Base-by-base conservation (phyloP, 202 grass and related monocot species). In the Sporobolus alterniflorus region DNA sequence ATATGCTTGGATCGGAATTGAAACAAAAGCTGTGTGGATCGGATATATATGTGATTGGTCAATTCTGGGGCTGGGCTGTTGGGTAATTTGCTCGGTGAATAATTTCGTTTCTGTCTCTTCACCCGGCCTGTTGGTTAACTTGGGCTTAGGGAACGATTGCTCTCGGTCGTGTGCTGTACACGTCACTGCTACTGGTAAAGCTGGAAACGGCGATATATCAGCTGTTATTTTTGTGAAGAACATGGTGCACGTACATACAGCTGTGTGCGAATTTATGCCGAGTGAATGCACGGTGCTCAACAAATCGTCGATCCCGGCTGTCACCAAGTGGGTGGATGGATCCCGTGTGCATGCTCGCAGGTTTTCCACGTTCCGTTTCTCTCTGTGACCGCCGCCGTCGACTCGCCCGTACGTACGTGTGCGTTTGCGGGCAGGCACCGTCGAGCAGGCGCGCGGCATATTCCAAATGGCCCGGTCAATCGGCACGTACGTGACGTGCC, bases 11-110 rank as follows among this genome's bases (percentile, higher is more conserved):
- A n/a, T n/a, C n/a, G n/a, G n/a, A n/a, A 62, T 67, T 60, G 40
- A 66, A 82, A 33, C 25, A n/a, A 67, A 69, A 39, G 40, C 62
- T 79, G 79, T 90, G 73, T 83, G n/a, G n/a, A n/a, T n/a, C n/a
- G n/a, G n/a, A n/a, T n/a, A n/a, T n/a, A 82, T 86, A 87, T 49
- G 84, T 7, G 69, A 90, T 75, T 71, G 33, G n/a, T 30, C 61
- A 78, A 24, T 15, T 75, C 79, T 79, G 41, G 68, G 17, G 2
- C 17, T 64, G 33, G 32, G 0, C 10, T 50, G 2, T 64, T 40
- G 28, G 32, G 36, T 70, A n/a, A 33, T 67, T 6, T 22, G 0
- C n/a, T 34, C 21, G 3, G 7, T 60, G 13, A 2, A 8, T 75
- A 36, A 2, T 22, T 20, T 50, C 21, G n/a, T 2, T 49, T 61